Evolutionary conservation across 2,329 filamentous ascomycete species (phyloP).

Genomic region (Seiridium cupressi): DNA sequence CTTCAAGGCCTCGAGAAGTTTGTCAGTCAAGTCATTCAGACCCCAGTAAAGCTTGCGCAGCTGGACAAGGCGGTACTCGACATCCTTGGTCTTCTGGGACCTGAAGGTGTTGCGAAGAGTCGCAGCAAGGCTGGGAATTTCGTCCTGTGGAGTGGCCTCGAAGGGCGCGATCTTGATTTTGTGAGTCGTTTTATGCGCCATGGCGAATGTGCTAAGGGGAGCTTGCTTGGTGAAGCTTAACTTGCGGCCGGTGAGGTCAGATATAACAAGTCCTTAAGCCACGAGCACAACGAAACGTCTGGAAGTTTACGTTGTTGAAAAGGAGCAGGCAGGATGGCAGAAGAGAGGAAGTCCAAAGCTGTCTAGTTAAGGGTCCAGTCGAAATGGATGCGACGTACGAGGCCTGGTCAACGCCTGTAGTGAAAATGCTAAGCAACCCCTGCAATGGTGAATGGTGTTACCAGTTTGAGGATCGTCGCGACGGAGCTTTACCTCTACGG

Average conservation of each 20-base stretch:
- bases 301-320: too few relatives aligned
- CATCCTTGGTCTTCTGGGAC: slow-evolving; percentile 75
- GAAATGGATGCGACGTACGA: too few relatives aligned
- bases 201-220: slow-evolving; percentile 20
- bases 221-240: neutral
- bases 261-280: neutral
- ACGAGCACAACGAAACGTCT: neutral
- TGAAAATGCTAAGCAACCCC: neutral
- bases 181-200: slow-evolving; percentile 42
- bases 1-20: slow-evolving; percentile 72
- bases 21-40: slow-evolving; percentile 72
- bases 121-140: slow-evolving; percentile 61
- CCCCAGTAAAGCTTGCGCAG: slow-evolving; percentile 95
- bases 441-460: neutral
- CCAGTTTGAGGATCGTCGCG: neutral
- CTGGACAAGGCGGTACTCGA: slow-evolving; percentile 81
- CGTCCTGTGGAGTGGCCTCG: slow-evolving; percentile 61
- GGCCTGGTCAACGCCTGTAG: neutral
- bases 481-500: neutral
- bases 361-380: too few relatives aligned
- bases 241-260: neutral
- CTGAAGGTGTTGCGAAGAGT: slow-evolving; percentile 68
- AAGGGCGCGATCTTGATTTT: slow-evolving; percentile 46
- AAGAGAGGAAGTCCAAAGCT: too few relatives aligned
- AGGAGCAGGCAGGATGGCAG: too few relatives aligned